Percentiles rank a stretch among this genome's conserved stretches.
phyloP scores from a whole-genome alignment of 176 grass and related monocot species.

The Poa pratensis region DNA sequence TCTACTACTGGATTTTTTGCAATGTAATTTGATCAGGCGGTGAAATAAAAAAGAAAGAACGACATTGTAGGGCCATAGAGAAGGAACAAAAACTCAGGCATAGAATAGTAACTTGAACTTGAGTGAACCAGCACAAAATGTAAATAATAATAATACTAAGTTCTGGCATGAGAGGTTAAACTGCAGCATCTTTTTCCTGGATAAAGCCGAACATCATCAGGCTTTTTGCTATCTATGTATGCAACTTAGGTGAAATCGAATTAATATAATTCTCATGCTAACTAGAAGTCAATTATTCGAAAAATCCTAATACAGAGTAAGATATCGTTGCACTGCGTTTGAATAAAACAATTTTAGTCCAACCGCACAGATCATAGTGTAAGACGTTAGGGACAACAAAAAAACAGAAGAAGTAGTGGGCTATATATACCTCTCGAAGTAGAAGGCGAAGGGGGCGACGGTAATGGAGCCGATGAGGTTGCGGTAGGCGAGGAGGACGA shows the following conservation, averaged over 20 bases:
- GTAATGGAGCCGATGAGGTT: slow-evolving; percentile 41
- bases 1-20: background rate
- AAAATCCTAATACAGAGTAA: background rate
- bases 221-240: background rate
- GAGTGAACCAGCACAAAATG: background rate
- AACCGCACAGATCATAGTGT: background rate
- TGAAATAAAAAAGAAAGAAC: background rate
- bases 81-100: background rate
- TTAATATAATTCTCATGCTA: background rate
- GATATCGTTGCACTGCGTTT: background rate
- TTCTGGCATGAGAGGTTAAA: background rate
- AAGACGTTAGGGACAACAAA: background rate
- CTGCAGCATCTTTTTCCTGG: background rate
- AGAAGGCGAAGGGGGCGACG: slow-evolving; percentile 46
- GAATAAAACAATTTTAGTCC: background rate
- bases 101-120: background rate
- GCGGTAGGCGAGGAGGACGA: slow-evolving; percentile 58
- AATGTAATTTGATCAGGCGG: background rate
- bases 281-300: background rate
- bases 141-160: background rate
- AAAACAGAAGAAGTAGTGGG: background rate
- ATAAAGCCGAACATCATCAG: background rate
- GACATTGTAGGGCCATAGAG: background rate
- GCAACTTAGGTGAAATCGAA: background rate
- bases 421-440: slow-evolving; percentile 47